Evolutionary conservation across 371 early-diverging fungal species (phyloP).

Genomic region (Actinomortierella ambigua): DNA sequence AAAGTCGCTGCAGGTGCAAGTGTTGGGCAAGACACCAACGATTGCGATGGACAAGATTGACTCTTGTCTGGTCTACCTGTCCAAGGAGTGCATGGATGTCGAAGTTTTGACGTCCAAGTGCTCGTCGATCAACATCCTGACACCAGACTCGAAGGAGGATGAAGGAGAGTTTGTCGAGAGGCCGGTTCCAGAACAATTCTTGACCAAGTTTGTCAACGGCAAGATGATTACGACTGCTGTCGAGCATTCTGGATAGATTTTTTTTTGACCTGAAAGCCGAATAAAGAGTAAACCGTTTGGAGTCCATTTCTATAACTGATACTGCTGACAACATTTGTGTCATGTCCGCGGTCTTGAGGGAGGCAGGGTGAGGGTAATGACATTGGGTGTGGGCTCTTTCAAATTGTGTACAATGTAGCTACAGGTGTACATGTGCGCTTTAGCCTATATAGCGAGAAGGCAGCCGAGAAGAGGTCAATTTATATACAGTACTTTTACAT

Average conservation of each 20-base stretch:
- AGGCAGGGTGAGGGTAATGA: no score
- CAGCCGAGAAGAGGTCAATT: no score
- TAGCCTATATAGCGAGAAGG: no score
- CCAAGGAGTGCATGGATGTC: slow-evolving; percentile 73
- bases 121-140: slow-evolving; percentile 82
- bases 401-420: no score
- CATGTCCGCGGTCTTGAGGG: no score
- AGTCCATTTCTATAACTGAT: no score
- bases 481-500: no score
- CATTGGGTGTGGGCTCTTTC: no score
- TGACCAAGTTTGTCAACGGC: slow-evolving; percentile 82
- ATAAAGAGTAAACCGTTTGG: no score
- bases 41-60: slow-evolving; percentile 93
- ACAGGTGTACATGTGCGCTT: no score
- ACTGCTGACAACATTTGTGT: no score
- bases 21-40: slow-evolving; percentile 85
- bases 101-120: slow-evolving; percentile 93
- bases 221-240: slow-evolving; percentile 82
- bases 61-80: slow-evolving; percentile 86
- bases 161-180: slow-evolving; percentile 84
- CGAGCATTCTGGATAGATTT: slow-evolving; percentile 73
- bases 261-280: neutral
- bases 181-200: slow-evolving; percentile 92
- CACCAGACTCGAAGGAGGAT: slow-evolving; percentile 66
- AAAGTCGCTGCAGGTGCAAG: slow-evolving; percentile 88